Evolutionary conservation across 345 rosid genomes (phyloP).

Genomic region (Citrus trifoliata): DNA sequence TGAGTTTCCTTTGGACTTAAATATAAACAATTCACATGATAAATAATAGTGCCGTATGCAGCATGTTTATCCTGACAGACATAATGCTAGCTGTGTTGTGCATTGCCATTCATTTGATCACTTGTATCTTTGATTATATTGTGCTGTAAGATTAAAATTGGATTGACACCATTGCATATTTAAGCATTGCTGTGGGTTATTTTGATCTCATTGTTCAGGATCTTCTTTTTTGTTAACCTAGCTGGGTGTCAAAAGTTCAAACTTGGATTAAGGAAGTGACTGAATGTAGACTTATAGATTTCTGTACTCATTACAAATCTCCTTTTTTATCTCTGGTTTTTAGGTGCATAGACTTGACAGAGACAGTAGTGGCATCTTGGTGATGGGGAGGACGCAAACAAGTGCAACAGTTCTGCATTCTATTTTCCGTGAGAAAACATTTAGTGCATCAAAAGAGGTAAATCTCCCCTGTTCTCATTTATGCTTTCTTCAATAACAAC

Average conservation of each 20-base stretch:
- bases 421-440: slow-evolving; percentile 83
- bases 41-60: neutral
- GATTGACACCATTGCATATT: neutral
- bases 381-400: slow-evolving; percentile 86
- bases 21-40: neutral
- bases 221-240: slow-evolving; percentile 1
- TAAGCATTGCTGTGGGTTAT: neutral
- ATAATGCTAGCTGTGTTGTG: neutral
- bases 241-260: neutral
- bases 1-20: slow-evolving; percentile 35
- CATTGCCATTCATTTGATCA: neutral
- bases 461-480: slow-evolving; percentile 3
- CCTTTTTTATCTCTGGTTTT: neutral
- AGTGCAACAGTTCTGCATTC: slow-evolving; percentile 80
- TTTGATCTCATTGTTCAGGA: neutral
- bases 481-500: neutral
- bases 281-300: neutral
- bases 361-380: slow-evolving; percentile 92
- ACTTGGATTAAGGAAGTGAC: neutral
- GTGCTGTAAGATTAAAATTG: neutral
- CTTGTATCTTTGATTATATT: neutral
- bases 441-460: slow-evolving; percentile 61
- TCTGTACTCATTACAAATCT: too few relatives aligned
- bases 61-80: neutral
- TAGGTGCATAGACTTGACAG: slow-evolving; percentile 96